These are phyloP conservation scores for Lodderomyces beijingensis DNA, from an alignment of 1,139 yeast species.

Conservation along the genomic window DNA sequence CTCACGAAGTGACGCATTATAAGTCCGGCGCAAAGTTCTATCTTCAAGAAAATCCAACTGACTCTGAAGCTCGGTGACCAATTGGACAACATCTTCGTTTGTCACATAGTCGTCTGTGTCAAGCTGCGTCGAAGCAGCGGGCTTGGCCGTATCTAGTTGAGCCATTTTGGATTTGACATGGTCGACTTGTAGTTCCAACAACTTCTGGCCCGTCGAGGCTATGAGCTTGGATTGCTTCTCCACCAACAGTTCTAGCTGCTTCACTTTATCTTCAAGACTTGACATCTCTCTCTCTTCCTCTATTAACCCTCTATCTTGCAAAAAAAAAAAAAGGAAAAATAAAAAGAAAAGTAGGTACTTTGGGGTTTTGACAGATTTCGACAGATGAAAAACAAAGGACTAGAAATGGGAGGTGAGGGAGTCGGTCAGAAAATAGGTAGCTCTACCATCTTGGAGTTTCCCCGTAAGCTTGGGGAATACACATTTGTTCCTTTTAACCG, in stretches of 20 bases:
- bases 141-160: constrained; percentile 19
- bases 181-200: constrained; percentile 61
- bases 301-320: background rate
- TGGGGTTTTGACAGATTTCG: too few relatives aligned
- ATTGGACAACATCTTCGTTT: constrained; percentile 76
- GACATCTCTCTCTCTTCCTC: constrained; percentile 3
- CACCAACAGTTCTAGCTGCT: constrained; percentile 42
- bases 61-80: constrained; percentile 85
- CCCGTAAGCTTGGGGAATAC: too few relatives aligned
- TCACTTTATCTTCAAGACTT: constrained; percentile 25
- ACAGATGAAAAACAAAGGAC: background rate
- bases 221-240: constrained; percentile 39
- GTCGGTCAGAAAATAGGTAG: background rate
- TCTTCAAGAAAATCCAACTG: constrained; percentile 74
- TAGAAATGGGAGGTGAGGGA: background rate
- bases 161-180: constrained; percentile 40
- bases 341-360: background rate
- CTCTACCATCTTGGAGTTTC: background rate
- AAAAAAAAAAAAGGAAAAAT: background rate
- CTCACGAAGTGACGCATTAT: constrained; percentile 19
- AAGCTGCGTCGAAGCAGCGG: constrained; percentile 16
- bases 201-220: constrained; percentile 69
- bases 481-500: too few relatives aligned
- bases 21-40: constrained; percentile 55
- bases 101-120: constrained; percentile 65